Conservation (phyloP, 805 yeast genomes). For the Myxozyma nipponensis region DNA sequence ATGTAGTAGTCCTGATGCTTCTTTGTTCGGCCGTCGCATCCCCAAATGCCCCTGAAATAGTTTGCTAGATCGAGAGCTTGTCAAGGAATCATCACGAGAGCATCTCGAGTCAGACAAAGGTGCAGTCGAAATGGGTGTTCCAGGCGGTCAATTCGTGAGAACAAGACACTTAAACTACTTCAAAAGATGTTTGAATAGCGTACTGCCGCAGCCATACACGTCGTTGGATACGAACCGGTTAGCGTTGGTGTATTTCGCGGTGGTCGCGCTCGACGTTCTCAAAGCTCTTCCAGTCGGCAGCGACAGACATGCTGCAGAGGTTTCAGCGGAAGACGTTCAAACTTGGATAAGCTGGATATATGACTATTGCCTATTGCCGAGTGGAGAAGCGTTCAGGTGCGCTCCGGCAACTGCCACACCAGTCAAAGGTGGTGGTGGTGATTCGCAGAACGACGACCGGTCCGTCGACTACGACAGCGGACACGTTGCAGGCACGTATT, state of each 20-base stretch:
- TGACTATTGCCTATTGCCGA: conserved; percentile 16
- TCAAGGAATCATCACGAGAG: too few relatives aligned
- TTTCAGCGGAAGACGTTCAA: conserved; percentile 33
- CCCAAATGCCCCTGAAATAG: too few relatives aligned
- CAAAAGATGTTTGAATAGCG: conserved; percentile 45
- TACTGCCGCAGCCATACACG: conserved; percentile 56
- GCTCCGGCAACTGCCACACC: conserved; percentile 39
- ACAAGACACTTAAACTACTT: conserved; percentile 39
- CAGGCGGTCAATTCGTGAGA: conserved; percentile 1
- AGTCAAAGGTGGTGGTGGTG: conserved; percentile 8
- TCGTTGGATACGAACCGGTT: conserved; percentile 65
- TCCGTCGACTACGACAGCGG: conserved; percentile 50
- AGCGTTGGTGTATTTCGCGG: conserved; percentile 65
- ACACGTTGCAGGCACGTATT: conserved; percentile 69
- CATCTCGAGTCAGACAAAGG: too few relatives aligned
- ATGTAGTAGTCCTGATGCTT: too few relatives aligned
- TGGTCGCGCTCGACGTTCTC: conserved; percentile 55
- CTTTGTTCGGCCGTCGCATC: too few relatives aligned
- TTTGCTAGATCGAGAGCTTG: too few relatives aligned
- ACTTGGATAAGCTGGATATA: conserved; percentile 46
- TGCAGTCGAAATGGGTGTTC: neutral
- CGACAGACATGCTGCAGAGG: conserved; percentile 6
- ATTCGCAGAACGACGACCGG: conserved; percentile 7
- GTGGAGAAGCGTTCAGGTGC: conserved; percentile 54
- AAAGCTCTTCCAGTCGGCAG: conserved; percentile 27